Base-by-base conservation (phyloP, 495 filamentous ascomycete species). In the Penicillium manginii region DNA sequence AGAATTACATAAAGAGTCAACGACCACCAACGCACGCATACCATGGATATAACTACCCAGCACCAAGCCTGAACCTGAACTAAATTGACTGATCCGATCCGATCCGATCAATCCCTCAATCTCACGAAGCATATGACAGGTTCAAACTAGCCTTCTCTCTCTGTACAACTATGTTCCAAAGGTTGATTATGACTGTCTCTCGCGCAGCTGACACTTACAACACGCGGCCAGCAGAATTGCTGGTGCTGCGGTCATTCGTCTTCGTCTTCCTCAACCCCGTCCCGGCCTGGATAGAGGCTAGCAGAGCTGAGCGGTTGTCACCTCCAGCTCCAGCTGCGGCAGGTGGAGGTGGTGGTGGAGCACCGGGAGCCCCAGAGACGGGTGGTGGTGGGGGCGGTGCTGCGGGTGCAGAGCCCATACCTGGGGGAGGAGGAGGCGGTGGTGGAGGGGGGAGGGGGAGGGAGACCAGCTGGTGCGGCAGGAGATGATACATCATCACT, bases 221-320 rank as follows among this genome's bases (percentile, higher is more conserved):
- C 47, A 97, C 92, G 59, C 85, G 84, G 19, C 92, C 92, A 43
- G 90, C 87, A 43, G 85, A 76, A 52, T 81, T 72, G 52, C 87
- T 84, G 48, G 59, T 71, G 75, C 92, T 97, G 73, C 86, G 86
- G 69, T 97, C 92, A 65, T 90, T 91, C 19, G 92, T 96, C 72
- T 88, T 79, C 35, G 89, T 88, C 78, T 96, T 96, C 78, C 75
- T 89, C 61, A 97, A 77, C 14, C 84, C 76, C 69, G 72, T 92
- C 50, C 92, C 92, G 56, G 84, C 78, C 66, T 91, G 87, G 58
- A 97, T 96, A 61, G 93, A 86, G 46, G 86, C 87, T 57, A 97
- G 69, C 57, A 97, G 78, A 12, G 82, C 91, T 26, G 86, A 73
- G 19, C 84, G 76, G 48, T 75, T 78, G 48, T 75, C 78, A 43